A percentile compares a stretch with the other conserved stretches of the same genome.
Conservation (phyloP, 1,284 basidiomycete species). For the Austroboletus olivaceoglutinosus region DNA sequence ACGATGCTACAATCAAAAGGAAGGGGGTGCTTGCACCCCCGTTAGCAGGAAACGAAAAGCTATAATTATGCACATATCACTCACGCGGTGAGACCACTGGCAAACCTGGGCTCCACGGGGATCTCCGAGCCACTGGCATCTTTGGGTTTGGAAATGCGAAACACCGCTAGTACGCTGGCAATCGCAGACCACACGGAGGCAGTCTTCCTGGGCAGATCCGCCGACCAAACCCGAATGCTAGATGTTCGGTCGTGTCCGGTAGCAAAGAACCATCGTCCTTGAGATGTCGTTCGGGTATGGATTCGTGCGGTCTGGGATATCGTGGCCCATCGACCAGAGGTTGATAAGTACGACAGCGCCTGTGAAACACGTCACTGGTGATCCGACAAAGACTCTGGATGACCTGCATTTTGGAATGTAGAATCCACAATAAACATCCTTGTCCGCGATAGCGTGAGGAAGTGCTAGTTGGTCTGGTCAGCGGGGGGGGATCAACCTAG, state of each 20-base stretch:
- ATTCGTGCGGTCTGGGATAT: neutral
- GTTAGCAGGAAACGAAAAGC: too few relatives aligned
- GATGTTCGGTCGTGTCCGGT: neutral
- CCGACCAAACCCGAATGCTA: neutral
- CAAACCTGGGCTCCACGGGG: neutral
- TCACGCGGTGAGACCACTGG: neutral
- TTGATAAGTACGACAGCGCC: neutral
- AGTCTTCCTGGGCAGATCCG: neutral
- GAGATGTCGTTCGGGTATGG: neutral
- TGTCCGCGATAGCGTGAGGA: slow-evolving; percentile 1
- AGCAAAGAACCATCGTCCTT: neutral
- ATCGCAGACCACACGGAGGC: neutral
- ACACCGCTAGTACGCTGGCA: neutral
- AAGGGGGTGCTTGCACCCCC: neutral
- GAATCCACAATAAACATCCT: slow-evolving; percentile 3
- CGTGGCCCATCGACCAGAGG: neutral
- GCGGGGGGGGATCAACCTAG: too few relatives aligned
- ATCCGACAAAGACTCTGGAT: too few relatives aligned
- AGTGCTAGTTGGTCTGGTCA: slow-evolving; percentile 1
- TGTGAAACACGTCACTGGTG: too few relatives aligned
- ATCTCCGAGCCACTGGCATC: neutral
- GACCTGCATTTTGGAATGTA: neutral
- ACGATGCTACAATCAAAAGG: neutral
- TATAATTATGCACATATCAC: too few relatives aligned
- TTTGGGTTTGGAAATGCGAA: neutral